Conservation (phyloP, 352 stramenopile species). For the Phytophthora nicotianae region DNA sequence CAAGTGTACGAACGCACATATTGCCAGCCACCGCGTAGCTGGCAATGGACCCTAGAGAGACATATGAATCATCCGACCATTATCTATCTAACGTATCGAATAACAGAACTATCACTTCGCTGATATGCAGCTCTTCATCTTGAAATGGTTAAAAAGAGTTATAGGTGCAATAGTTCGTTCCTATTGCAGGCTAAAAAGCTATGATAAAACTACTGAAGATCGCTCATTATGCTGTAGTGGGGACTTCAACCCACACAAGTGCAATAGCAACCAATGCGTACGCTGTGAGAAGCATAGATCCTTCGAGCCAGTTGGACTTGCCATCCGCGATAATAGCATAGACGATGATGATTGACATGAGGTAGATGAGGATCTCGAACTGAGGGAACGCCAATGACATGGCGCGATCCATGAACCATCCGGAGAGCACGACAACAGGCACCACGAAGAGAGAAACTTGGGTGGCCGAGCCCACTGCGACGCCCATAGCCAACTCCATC, state of each 20-base stretch:
- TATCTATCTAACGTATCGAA: constrained; percentile 29
- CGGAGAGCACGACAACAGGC: constrained; percentile 93
- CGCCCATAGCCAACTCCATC: constrained; percentile 98
- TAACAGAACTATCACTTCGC: not conserved
- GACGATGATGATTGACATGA: constrained; percentile 96
- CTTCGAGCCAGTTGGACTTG: constrained; percentile 93
- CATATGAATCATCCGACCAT: constrained; percentile 19
- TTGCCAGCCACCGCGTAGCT: constrained; percentile 12
- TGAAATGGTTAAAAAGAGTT: constrained; percentile 17
- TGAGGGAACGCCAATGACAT: constrained; percentile 97
- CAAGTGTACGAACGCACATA: constrained; percentile 13
- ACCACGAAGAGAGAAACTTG: constrained; percentile 98
- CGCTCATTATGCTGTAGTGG: constrained; percentile 40
- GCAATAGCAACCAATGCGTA: constrained; percentile 89
- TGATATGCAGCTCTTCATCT: not conserved
- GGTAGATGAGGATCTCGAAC: constrained; percentile 96
- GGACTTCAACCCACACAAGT: constrained; percentile 84
- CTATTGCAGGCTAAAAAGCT: constrained; percentile 27
- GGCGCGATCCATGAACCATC: constrained; percentile 92
- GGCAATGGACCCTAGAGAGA: constrained; percentile 7
- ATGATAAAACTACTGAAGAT: constrained; percentile 25
- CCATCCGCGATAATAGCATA: constrained; percentile 91
- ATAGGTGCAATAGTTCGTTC: constrained; percentile 28
- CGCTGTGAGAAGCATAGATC: constrained; percentile 91
- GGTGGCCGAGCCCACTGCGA: constrained; percentile 97